Conservation (phyloP, 2,329 filamentous ascomycete species). For the Cadophora sp. region DNA sequence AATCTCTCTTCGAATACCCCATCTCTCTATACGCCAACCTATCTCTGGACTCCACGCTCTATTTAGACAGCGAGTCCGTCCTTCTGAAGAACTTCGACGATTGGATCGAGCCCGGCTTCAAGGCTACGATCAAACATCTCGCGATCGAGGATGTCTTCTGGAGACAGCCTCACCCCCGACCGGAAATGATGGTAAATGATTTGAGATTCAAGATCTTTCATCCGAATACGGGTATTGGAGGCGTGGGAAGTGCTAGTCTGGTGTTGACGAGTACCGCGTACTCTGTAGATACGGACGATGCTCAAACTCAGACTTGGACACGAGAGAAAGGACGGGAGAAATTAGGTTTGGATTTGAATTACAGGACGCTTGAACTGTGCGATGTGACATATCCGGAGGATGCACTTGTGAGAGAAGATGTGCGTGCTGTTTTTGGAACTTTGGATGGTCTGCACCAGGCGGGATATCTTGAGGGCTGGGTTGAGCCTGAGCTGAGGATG, state of each 20-base stretch:
- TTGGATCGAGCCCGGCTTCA: slow-evolving; percentile 3
- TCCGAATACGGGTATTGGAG: background rate
- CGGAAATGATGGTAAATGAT: background rate
- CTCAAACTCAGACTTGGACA: background rate
- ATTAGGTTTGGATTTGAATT: background rate
- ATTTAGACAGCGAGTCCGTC: background rate
- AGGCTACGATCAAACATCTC: background rate
- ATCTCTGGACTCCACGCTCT: background rate
- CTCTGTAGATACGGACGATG: background rate
- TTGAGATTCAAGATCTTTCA: slow-evolving; percentile 7
- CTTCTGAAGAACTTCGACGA: slow-evolving; percentile 2
- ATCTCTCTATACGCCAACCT: slow-evolving; percentile 2
- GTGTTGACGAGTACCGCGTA: background rate
- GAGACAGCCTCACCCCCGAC: background rate
- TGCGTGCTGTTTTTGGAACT: background rate
- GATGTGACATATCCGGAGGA: background rate
- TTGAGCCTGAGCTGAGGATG: slow-evolving; percentile 5
- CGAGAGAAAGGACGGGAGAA: background rate
- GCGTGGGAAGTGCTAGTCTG: background rate
- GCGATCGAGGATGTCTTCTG: background rate
- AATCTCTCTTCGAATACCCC: slow-evolving; percentile 7
- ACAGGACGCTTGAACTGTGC: background rate
- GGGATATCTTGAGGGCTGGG: background rate
- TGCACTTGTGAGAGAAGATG: background rate
- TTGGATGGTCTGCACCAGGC: background rate